Conservation (phyloP, 768 basidiomycete species). For the Phylloporus arenicola region DNA sequence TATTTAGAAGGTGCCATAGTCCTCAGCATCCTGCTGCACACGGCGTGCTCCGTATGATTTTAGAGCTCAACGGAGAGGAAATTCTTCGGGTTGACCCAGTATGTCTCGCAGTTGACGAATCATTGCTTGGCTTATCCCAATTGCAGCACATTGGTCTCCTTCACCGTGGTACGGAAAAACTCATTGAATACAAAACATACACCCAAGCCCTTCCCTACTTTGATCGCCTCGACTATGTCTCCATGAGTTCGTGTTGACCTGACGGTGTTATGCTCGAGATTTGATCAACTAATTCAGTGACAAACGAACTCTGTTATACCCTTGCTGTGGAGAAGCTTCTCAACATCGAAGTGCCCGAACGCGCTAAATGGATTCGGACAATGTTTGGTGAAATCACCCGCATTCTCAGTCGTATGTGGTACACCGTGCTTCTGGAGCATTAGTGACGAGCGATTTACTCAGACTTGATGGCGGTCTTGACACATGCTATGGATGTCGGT, state of each 20-base stretch:
- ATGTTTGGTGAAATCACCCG: slow-evolving; percentile 96
- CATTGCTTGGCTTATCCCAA: slow-evolving; percentile 6
- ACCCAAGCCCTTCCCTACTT: slow-evolving; percentile 98
- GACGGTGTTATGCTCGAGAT: not conserved
- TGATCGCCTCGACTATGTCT: slow-evolving; percentile 97
- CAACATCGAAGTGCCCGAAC: slow-evolving; percentile 93
- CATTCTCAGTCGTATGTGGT: slow-evolving; percentile 77
- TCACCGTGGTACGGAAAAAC: slow-evolving; percentile 96
- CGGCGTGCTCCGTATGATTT: slow-evolving; percentile 94
- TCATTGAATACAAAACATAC: slow-evolving; percentile 99
- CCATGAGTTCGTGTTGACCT: slow-evolving; percentile 74
- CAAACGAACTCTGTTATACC: slow-evolving; percentile 96
- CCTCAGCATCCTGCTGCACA: slow-evolving; percentile 99
- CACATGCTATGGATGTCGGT: slow-evolving; percentile 96
- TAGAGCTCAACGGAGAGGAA: slow-evolving; percentile 97
- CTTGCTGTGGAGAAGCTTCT: slow-evolving; percentile 97
- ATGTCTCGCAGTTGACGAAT: slow-evolving; percentile 15
- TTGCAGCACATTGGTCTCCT: slow-evolving; percentile 86
- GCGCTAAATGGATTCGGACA: slow-evolving; percentile 97
- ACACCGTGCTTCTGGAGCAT: slow-evolving; percentile 1
- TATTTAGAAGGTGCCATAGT: slow-evolving; percentile 1
- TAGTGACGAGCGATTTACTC: not conserved
- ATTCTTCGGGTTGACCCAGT: slow-evolving; percentile 84
- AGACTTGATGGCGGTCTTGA: slow-evolving; percentile 96
- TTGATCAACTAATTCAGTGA: slow-evolving; percentile 58